Evolutionary conservation across 176 grass and related monocot genomes (phyloP).

Genomic region (Bonia amplexicaulis): DNA sequence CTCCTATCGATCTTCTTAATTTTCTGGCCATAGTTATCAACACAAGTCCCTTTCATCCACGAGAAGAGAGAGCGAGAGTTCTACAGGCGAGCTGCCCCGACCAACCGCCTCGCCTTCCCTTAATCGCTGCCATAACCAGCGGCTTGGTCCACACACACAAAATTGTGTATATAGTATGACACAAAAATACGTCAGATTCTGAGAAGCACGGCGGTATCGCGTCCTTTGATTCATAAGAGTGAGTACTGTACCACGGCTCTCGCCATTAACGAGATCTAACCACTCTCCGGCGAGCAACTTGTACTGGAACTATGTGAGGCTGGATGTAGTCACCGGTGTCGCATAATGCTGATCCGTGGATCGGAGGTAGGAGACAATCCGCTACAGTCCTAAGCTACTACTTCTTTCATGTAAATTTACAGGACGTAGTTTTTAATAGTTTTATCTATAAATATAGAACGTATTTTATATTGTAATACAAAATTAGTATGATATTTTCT

Average conservation of each 20-base stretch:
- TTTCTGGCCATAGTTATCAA: neutral
- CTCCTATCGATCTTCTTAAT: neutral
- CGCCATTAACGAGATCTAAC: neutral
- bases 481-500: too few relatives aligned
- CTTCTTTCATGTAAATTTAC: too few relatives aligned
- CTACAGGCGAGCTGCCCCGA: conserved; percentile 7
- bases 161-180: neutral
- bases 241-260: neutral
- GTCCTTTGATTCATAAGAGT: neutral
- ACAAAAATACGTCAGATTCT: neutral
- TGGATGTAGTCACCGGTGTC: neutral
- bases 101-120: neutral
- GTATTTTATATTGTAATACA: too few relatives aligned
- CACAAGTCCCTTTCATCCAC: neutral
- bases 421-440: too few relatives aligned
- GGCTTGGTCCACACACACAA: neutral
- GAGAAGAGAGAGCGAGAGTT: neutral
- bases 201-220: neutral
- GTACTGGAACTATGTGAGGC: neutral
- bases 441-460: too few relatives aligned
- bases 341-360: neutral
- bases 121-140: neutral
- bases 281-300: neutral
- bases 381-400: too few relatives aligned
- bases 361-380: too few relatives aligned